These are phyloP conservation scores for Trebouxia sp. DNA, from an alignment of 139 green algal genomes.

Conservation along the genomic window DNA sequence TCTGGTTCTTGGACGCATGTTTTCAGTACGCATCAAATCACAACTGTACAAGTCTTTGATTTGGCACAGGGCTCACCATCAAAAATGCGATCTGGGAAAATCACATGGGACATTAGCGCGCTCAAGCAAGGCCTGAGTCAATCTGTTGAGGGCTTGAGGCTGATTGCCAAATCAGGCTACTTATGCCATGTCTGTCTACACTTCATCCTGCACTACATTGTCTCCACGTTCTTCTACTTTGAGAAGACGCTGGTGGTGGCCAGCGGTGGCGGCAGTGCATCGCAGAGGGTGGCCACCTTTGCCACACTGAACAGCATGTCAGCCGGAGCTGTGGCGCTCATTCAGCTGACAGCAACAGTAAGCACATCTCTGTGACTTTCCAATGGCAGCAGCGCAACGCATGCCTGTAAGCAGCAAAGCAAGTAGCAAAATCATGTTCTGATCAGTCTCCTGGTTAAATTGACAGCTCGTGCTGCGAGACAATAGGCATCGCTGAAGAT, in stretches of 20 bases:
- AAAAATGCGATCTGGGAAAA: too few species aligned
- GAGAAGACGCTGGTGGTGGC: conserved; percentile 66
- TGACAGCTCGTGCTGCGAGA: too few species aligned
- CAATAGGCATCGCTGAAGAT: too few species aligned
- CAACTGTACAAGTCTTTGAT: too few species aligned
- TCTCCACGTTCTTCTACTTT: conserved; percentile 76
- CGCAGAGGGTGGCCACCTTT: conserved; percentile 62
- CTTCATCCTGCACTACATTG: conserved; percentile 51
- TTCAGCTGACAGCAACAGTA: conserved; percentile 57
- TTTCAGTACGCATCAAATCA: too few species aligned
- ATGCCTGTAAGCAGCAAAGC: too few species aligned
- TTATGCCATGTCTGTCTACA: conserved; percentile 69
- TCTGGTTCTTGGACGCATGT: too few species aligned
- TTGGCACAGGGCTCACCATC: too few species aligned
- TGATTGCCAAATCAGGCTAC: conserved; percentile 63
- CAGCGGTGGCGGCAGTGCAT: not conserved
- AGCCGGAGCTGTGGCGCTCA: conserved; percentile 49
- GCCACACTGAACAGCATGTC: conserved; percentile 62
- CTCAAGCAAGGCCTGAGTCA: not conserved
- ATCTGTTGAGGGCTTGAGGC: conserved; percentile 51
- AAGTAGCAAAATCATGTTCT: too few species aligned
- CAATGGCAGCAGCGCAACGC: too few species aligned
- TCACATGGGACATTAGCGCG: not conserved
- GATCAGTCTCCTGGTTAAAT: too few species aligned
- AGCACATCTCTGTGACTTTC: too few species aligned